A percentile compares a stretch with the other conserved stretches of the same genome.
These are phyloP conservation scores for Herpetomonas tarakana DNA, from an alignment of 208 protist genomes.

Conservation along the genomic window DNA sequence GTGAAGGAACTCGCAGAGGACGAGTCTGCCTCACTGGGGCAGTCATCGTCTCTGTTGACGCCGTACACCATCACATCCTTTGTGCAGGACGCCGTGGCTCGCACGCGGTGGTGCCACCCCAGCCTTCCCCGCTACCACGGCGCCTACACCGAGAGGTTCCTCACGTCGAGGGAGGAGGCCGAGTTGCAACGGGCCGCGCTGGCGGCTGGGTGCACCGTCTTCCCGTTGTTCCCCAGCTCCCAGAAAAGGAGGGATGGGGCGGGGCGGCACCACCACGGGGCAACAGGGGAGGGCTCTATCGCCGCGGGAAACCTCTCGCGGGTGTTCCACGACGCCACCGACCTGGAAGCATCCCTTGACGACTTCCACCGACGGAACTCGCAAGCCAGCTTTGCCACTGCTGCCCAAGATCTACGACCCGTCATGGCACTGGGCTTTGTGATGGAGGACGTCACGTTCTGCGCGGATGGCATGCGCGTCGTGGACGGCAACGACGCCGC, in stretches of 20 bases:
- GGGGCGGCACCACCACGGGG: too few relatives aligned
- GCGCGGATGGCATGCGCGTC: not conserved
- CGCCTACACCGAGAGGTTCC: constrained; percentile 61
- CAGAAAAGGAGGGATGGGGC: too few relatives aligned
- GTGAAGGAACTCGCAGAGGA: constrained; percentile 21
- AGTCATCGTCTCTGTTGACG: constrained; percentile 8
- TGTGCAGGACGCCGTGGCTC: constrained; percentile 49
- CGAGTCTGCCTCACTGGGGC: not conserved
- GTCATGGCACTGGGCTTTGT: constrained; percentile 43
- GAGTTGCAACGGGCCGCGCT: not conserved
- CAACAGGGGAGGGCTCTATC: not conserved
- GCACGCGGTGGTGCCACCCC: constrained; percentile 61
- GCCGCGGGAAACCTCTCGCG: not conserved
- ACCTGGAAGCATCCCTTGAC: not conserved
- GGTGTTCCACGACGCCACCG: not conserved
- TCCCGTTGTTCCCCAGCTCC: not conserved
- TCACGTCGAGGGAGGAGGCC: constrained; percentile 3
- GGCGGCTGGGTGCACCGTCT: not conserved
- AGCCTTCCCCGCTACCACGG: constrained; percentile 49
- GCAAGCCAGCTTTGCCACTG: constrained; percentile 10
- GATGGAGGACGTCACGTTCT: constrained; percentile 16
- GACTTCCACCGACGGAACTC: not conserved
- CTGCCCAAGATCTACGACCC: not conserved
- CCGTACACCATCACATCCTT: constrained; percentile 37
- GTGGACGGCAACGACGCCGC: not conserved